Evolutionary conservation across 2,329 filamentous ascomycete genomes (phyloP), one percentile per base, ranked within the genome.

Genomic region (Neonectria hederae): DNA sequence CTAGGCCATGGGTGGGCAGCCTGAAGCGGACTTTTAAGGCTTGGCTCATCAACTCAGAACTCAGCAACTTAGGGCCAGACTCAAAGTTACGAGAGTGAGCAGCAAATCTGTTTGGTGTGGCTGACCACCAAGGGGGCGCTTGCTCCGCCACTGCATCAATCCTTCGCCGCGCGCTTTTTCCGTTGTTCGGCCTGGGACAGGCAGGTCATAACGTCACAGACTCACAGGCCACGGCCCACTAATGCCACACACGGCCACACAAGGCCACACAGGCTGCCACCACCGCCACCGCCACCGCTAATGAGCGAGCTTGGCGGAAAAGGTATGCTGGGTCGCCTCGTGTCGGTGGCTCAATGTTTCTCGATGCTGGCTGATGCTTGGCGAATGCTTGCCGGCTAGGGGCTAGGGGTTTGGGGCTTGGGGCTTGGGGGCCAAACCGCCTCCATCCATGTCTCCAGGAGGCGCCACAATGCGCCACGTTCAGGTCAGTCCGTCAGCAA

Each of bases 391-490:
- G 35, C 35, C 35, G 8, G 14, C 35, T 38, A n/a, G 35, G 35
- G 32, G 32, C 9, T 10, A n/a, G n/a, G n/a, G n/a, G n/a, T n/a
- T n/a, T n/a, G n/a, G n/a, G n/a, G n/a, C n/a, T n/a, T n/a, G n/a
- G n/a, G n/a, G n/a, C n/a, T 35, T 35, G 32, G 30, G 42, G 26
- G 54, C 28, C 49, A 38, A 52, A 63, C 54, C 40, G 38, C 52
- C 56, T 30, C 53, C 54, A 56, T 53, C 52, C 57, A 54, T 54
- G 61, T 55, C 57, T 48, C 46, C 48, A 60, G 53, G 54, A 64
- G 72, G 48, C 70, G 62, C 66, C 69, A 73, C 62, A 66, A 35
- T 48, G 43, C 65, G 71, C 71, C 69, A 73, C 71, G 46, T 66
- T 65, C 57, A 62, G 62, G 65, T 59, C 48, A 60, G 58, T 71